Evolutionary conservation across 306 rosid species (phyloP).

Genomic region (Vigna angularis): DNA sequence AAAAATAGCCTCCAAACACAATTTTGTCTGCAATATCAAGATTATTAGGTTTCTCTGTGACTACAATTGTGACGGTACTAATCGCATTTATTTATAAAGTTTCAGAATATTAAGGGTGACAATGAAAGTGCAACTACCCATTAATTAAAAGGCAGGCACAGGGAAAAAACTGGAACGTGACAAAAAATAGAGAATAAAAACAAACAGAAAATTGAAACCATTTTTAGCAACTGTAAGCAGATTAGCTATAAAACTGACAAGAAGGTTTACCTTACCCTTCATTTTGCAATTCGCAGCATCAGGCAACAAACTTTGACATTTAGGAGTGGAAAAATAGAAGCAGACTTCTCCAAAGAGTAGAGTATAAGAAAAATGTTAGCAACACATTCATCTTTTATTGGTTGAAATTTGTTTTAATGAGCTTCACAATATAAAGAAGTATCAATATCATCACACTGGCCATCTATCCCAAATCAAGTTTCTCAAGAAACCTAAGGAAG

Average conservation of each 20-base stretch:
- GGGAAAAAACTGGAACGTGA: neutral
- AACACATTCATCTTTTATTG: too few relatives aligned
- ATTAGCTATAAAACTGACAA: neutral
- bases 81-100: neutral
- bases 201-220: neutral
- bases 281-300: neutral
- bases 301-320: neutral
- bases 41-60: neutral
- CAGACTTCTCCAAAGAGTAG: neutral
- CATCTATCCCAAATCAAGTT: neutral
- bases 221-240: neutral
- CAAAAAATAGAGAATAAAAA: neutral
- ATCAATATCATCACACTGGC: too few relatives aligned
- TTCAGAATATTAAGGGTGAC: neutral
- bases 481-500: neutral
- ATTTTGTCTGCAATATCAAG: neutral
- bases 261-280: neutral
- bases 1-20: neutral
- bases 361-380: too few relatives aligned
- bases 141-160: neutral
- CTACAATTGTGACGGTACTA: neutral
- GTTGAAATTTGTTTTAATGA: too few relatives aligned
- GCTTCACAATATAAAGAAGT: too few relatives aligned
- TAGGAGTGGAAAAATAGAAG: neutral
- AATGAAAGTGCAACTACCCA: neutral